Evolutionary conservation across 306 rosid species (phyloP).

Genomic region (Datisca glomerata): DNA sequence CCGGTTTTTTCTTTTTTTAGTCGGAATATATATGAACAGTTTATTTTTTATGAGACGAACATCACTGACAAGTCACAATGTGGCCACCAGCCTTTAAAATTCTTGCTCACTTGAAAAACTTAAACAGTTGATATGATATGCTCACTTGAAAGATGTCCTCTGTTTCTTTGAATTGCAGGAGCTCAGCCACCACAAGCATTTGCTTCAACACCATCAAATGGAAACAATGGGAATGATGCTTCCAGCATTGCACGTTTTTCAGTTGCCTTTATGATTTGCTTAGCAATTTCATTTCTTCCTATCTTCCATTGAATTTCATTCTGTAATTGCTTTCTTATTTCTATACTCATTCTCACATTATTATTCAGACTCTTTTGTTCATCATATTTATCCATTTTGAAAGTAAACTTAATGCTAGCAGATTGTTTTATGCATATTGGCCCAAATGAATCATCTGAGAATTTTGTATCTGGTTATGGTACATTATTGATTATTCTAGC

Average conservation of each 20-base stretch:
- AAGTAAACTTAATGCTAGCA: no score
- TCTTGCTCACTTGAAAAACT: not conserved
- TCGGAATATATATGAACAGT: not conserved
- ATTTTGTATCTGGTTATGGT: no score
- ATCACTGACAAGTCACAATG: no score
- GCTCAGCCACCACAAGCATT: conserved; percentile 4
- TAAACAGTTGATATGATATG: not conserved
- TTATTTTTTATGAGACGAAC: not conserved
- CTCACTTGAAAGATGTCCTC: not conserved
- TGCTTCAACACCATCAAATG: not conserved
- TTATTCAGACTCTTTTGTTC: no score
- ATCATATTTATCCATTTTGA: no score
- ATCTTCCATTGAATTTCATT: conserved; percentile 11
- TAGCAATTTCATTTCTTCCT: conserved; percentile 15
- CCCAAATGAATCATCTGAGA: no score
- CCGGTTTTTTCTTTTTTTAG: not conserved
- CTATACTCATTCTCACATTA: no score
- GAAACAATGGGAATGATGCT: conserved; percentile 4
- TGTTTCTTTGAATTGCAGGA: not conserved
- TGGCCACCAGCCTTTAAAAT: not conserved
- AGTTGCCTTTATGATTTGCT: conserved; percentile 12
- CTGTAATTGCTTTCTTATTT: no score
- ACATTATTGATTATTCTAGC: no score
- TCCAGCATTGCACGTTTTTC: conserved; percentile 4
- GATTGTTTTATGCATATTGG: no score